These are phyloP conservation scores for Gossypium lobatum DNA, from an alignment of 441 rosid genomes.

Conservation along the genomic window DNA sequence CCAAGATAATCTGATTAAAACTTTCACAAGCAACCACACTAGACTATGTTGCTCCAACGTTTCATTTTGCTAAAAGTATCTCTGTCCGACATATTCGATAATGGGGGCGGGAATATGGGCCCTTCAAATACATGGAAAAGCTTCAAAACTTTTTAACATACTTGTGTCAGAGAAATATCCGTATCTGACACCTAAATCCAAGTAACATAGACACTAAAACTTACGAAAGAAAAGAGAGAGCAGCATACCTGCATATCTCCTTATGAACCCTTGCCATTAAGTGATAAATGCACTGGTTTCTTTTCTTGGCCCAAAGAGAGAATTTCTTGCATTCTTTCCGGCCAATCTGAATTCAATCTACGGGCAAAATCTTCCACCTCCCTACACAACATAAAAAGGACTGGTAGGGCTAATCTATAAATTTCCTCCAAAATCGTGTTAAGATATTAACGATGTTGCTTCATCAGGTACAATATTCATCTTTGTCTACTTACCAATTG, in stretches of 20 bases:
- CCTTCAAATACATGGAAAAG: neutral
- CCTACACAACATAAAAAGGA: constrained; percentile 26
- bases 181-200: neutral
- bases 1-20: neutral
- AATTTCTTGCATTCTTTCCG: constrained; percentile 43
- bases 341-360: constrained; percentile 57
- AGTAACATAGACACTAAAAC: neutral
- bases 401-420: neutral
- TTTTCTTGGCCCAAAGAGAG: constrained; percentile 48
- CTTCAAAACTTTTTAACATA: neutral
- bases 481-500: neutral
- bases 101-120: neutral
- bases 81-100: neutral
- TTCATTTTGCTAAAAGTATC: no score
- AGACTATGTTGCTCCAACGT: neutral
- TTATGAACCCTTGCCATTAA: constrained; percentile 43
- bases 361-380: constrained; percentile 76
- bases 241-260: constrained; percentile 51
- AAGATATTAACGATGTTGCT: neutral
- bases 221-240: constrained; percentile 12
- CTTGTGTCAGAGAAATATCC: neutral
- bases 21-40: neutral
- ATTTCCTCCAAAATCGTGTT: neutral
- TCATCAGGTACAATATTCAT: neutral
- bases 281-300: constrained; percentile 32